A percentile compares a stretch with the other conserved stretches of the same genome.
Evolutionary conservation across 805 yeast genomes (phyloP).

Genomic region (Wickerhamomyces hampshirensis): DNA sequence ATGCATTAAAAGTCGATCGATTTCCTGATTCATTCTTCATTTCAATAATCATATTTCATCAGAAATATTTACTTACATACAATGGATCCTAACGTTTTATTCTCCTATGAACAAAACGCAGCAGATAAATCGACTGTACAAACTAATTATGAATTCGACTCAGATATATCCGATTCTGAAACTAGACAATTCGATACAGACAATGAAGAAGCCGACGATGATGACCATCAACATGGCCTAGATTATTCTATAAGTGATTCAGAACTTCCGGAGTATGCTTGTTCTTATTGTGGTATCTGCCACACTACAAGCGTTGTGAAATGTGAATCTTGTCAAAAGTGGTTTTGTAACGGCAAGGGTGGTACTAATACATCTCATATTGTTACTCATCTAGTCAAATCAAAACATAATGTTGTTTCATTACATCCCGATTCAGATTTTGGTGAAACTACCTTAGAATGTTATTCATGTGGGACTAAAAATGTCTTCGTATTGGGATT

Average conservation of each 20-base stretch:
- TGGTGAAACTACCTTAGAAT: constrained; percentile 84
- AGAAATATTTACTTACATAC: too few species aligned
- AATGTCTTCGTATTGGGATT: constrained; percentile 82
- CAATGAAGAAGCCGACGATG: constrained; percentile 12
- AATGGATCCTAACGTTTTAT: constrained; percentile 23
- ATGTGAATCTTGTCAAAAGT: constrained; percentile 71
- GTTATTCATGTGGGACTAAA: constrained; percentile 83
- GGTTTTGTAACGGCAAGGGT: constrained; percentile 84
- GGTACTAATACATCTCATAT: constrained; percentile 61
- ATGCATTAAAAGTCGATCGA: too few species aligned
- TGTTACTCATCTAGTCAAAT: constrained; percentile 75
- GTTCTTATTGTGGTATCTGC: constrained; percentile 73
- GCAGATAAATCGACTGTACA: constrained; percentile 4
- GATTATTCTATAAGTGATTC: too few species aligned
- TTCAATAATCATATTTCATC: too few species aligned
- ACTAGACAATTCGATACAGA: constrained; percentile 14
- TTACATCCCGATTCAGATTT: constrained; percentile 77
- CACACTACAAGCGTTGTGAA: constrained; percentile 61
- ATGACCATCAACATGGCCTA: constrained; percentile 5
- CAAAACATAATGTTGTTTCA: constrained; percentile 70
- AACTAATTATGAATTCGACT: constrained; percentile 5
- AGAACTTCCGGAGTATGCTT: constrained; percentile 36
- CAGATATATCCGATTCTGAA: constrained; percentile 12
- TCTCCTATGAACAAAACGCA: constrained; percentile 9
- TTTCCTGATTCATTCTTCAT: too few species aligned